Conservation (phyloP, 768 basidiomycete species). For the Naganishia randhawae region DNA sequence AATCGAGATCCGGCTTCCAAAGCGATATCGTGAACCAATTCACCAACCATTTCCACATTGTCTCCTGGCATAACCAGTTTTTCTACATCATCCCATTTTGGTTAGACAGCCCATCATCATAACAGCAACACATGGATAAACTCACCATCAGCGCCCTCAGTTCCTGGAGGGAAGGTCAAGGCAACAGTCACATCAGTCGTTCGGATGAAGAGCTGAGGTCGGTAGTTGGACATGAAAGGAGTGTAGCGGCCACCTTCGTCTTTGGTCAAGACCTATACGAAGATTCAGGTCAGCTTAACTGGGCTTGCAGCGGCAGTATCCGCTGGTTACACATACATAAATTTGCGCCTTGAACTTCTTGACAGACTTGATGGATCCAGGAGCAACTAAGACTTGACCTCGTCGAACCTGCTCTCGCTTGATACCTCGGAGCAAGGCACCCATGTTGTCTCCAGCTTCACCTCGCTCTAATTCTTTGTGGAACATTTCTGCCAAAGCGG, state of each 20-base stretch:
- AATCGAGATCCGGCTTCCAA: slow-evolving; percentile 85
- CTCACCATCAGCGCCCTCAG: slow-evolving; percentile 73
- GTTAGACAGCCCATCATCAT: not conserved
- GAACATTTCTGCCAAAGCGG: slow-evolving; percentile 71
- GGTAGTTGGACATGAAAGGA: slow-evolving; percentile 84
- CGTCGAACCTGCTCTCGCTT: slow-evolving; percentile 94
- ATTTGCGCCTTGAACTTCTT: slow-evolving; percentile 92
- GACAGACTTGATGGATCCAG: slow-evolving; percentile 86
- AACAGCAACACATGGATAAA: slow-evolving; percentile 56
- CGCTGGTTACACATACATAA: slow-evolving; percentile 55
- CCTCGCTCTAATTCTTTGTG: slow-evolving; percentile 98
- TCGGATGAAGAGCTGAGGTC: slow-evolving; percentile 90
- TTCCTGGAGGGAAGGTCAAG: slow-evolving; percentile 81
- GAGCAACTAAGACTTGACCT: slow-evolving; percentile 83
- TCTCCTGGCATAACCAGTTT: slow-evolving; percentile 90
- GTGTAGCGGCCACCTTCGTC: slow-evolving; percentile 65
- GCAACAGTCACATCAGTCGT: slow-evolving; percentile 87
- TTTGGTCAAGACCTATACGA: slow-evolving; percentile 70
- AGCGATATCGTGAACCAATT: slow-evolving; percentile 77
- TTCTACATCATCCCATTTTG: not conserved
- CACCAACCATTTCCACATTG: slow-evolving; percentile 87
- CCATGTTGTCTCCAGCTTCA: slow-evolving; percentile 99
- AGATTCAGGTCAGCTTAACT: slow-evolving; percentile 2
- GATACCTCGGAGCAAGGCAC: slow-evolving; percentile 88
- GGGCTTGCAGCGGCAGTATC: not conserved